Evolutionary conservation across 1,139 yeast genomes (phyloP).

Genomic region (Suhomyces maxii): DNA sequence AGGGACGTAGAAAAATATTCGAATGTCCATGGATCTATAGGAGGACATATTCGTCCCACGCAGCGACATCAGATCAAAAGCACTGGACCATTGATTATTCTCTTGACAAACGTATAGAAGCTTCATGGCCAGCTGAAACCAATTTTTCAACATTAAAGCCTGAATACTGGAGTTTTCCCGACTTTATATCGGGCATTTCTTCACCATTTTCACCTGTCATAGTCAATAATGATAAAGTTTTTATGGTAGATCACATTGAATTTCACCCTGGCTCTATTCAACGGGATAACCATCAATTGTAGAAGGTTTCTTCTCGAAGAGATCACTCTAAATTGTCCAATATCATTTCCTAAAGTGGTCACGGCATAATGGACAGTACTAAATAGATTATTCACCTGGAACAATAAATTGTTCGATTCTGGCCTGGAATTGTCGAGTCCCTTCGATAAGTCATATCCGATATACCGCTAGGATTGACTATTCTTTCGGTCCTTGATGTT

Average conservation of each 20-base stretch:
- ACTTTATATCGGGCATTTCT: conserved; percentile 1
- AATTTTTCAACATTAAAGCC: conserved; percentile 27
- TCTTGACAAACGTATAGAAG: conserved; percentile 21
- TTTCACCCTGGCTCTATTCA: conserved; percentile 14
- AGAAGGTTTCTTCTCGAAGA: conserved; percentile 24
- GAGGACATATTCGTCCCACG: conserved; percentile 21
- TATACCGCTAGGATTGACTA: not conserved
- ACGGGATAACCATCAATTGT: conserved; percentile 22
- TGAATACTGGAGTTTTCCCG: conserved; percentile 19
- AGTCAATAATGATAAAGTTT: conserved; percentile 21
- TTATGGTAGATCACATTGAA: conserved; percentile 25
- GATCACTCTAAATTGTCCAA: conserved; percentile 17
- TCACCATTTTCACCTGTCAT: conserved; percentile 17
- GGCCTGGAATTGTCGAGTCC: conserved; percentile 21
- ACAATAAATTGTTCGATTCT: conserved; percentile 16
- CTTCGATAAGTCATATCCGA: conserved; percentile 21
- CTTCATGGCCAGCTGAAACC: conserved; percentile 14
- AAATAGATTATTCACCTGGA: conserved; percentile 22
- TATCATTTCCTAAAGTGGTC: conserved; percentile 1
- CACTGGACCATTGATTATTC: conserved; percentile 14
- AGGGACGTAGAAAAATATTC: conserved; percentile 8
- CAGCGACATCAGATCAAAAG: conserved; percentile 13
- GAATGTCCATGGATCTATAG: conserved; percentile 21
- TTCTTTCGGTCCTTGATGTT: not conserved
- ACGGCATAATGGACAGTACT: conserved; percentile 15